Conservation (phyloP, 2,329 filamentous ascomycete species). For the Elsinoe arachidis region DNA sequence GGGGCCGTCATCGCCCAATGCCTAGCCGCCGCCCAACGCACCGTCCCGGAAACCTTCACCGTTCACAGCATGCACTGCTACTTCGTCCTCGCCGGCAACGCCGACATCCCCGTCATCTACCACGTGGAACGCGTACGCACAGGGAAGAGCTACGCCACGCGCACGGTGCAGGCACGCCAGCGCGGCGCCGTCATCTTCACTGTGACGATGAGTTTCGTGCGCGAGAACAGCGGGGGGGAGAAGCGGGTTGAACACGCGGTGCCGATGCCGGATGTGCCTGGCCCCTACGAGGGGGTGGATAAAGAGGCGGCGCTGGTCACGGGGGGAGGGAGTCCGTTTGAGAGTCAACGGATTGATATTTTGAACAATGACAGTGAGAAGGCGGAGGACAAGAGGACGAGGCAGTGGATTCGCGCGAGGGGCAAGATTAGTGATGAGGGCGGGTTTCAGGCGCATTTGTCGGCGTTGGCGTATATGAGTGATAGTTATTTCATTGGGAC, state of each 20-base stretch:
- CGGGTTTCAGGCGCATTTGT: slow-evolving; percentile 72
- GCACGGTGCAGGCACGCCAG: slow-evolving; percentile 93
- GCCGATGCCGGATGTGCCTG: slow-evolving; percentile 40
- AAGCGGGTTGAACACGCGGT: slow-evolving; percentile 57
- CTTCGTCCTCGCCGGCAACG: slow-evolving; percentile 85
- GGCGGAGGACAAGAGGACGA: slow-evolving; percentile 57
- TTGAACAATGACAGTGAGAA: slow-evolving; percentile 44
- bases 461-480: slow-evolving; percentile 84
- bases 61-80: slow-evolving; percentile 99
- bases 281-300: slow-evolving; percentile 33
- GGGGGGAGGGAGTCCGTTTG: slow-evolving; percentile 44
- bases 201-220: slow-evolving; percentile 82
- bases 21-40: slow-evolving; percentile 78
- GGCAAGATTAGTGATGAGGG: slow-evolving; percentile 65
- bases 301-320: slow-evolving; percentile 26
- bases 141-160: slow-evolving; percentile 78
- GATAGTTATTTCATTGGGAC: slow-evolving; percentile 76
- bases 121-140: slow-evolving; percentile 91
- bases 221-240: slow-evolving; percentile 51
- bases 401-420: slow-evolving; percentile 62
- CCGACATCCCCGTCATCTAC: slow-evolving; percentile 79
- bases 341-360: slow-evolving; percentile 49
- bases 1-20: slow-evolving; percentile 89
- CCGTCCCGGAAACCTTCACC: slow-evolving; percentile 69
- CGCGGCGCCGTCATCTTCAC: slow-evolving; percentile 87